These are phyloP conservation scores for Salix brachista DNA, from an alignment of 345 rosid species.

Conservation along the genomic window DNA sequence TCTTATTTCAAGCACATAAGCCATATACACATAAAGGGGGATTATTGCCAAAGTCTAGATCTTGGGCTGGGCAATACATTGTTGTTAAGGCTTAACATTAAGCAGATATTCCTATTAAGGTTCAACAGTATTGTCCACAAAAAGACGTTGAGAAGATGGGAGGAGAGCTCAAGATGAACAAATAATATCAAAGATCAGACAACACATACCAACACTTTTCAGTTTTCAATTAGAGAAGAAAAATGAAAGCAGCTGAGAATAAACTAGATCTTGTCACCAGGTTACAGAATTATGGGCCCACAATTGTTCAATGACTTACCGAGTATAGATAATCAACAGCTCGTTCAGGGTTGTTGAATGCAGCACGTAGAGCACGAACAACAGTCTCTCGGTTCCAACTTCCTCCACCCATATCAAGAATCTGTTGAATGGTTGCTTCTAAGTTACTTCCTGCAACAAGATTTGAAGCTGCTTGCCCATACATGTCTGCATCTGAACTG, in stretches of 20 bases:
- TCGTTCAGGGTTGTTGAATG: conserved; percentile 31
- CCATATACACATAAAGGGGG: not conserved
- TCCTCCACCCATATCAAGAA: conserved; percentile 34
- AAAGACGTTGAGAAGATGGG: not conserved
- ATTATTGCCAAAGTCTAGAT: not conserved
- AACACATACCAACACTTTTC: not conserved
- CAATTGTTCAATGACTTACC: conserved; percentile 14
- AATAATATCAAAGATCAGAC: not conserved
- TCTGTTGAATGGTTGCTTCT: conserved; percentile 21
- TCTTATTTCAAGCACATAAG: not conserved
- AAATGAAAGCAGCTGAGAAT: not conserved
- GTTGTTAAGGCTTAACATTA: not conserved
- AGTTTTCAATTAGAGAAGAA: not conserved
- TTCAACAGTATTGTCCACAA: not conserved
- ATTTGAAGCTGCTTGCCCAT: conserved; percentile 32
- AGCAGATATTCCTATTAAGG: not conserved
- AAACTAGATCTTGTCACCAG: not conserved
- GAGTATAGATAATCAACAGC: conserved; percentile 34
- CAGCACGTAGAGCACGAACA: conserved; percentile 29
- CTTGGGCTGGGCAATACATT: not conserved
- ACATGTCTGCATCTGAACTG: conserved; percentile 18
- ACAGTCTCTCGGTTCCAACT: conserved; percentile 25
- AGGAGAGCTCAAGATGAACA: not conserved
- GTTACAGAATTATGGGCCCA: not conserved
- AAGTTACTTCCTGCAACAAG: conserved; percentile 25